Percentiles rank a stretch among this genome's conserved stretches.
Evolutionary conservation across 2,329 filamentous ascomycete genomes (phyloP).

Genomic region (Huntiella abstrusa): DNA sequence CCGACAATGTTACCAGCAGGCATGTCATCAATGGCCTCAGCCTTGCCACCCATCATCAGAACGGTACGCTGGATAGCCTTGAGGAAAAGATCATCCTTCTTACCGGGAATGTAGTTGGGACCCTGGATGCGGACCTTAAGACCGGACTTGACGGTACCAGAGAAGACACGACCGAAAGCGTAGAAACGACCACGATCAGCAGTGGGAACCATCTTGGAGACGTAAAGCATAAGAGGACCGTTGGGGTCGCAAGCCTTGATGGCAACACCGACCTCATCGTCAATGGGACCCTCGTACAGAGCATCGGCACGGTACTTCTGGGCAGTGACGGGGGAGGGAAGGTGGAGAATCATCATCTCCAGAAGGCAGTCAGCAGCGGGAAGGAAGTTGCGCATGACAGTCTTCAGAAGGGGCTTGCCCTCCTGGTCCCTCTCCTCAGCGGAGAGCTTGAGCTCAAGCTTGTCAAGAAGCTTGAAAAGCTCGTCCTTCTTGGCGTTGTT

Average conservation of each 20-base stretch:
- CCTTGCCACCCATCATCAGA: slow-evolving; percentile 99
- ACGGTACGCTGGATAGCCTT: slow-evolving; percentile 99
- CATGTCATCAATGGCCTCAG: slow-evolving; percentile 97
- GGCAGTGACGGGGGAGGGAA: slow-evolving; percentile 86
- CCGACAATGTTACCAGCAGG: slow-evolving; percentile 99
- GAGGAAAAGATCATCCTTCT: slow-evolving; percentile 98
- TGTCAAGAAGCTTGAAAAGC: slow-evolving; percentile 61
- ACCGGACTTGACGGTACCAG: slow-evolving; percentile 92
- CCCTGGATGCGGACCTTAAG: slow-evolving; percentile 99
- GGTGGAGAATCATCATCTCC: slow-evolving; percentile 99
- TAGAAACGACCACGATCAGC: slow-evolving; percentile 99
- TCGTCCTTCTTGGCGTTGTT: slow-evolving; percentile 99
- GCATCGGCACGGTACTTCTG: slow-evolving; percentile 98
- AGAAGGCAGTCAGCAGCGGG: slow-evolving; percentile 93
- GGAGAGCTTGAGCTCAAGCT: slow-evolving; percentile 86
- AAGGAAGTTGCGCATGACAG: slow-evolving; percentile 96
- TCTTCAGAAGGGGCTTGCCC: slow-evolving; percentile 95
- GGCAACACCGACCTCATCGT: slow-evolving; percentile 84
- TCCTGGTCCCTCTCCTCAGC: slow-evolving; percentile 78
- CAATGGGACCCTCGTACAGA: slow-evolving; percentile 89
- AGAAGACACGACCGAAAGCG: slow-evolving; percentile 99
- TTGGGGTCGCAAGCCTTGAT: slow-evolving; percentile 98
- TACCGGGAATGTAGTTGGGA: slow-evolving; percentile 93
- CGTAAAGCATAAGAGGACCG: slow-evolving; percentile 98
- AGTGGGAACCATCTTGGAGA: slow-evolving; percentile 99